Evolutionary conservation across 2,329 filamentous ascomycete genomes (phyloP), one percentile per base, ranked within the genome.

Genomic region (Nothophoma quercina): DNA sequence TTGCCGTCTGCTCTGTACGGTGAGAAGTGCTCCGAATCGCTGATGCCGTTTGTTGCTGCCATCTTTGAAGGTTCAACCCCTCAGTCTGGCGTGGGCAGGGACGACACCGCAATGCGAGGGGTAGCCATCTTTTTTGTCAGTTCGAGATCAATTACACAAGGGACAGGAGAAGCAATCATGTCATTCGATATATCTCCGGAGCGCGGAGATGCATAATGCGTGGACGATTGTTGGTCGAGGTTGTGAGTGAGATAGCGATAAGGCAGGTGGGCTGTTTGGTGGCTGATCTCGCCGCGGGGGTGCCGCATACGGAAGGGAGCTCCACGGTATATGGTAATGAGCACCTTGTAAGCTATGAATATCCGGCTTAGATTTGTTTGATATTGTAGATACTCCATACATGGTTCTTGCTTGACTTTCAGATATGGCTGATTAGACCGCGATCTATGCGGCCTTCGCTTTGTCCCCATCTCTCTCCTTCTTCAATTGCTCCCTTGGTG

Each of bases 1-100:
- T 85, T 85, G 30, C 83, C 83, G 71, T 85, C 83, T 4, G 78
- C 49, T 51, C 83, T 74, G 65, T 85, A 85, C 1, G 83, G 83
- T 19, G 81, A 84, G 64, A 85, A 84, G 48, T 83, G 78, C 56
- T 79, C 75, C 1, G 77, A 77, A 25, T 76, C 72, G 66, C 62
- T 57, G 10, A 51, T 55, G 21, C 33, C 53, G 26, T 48, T 52
- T 1, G 19, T 23, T 22, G 56, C 54, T 6, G 51, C 46, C 48
- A 61, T 59, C n/a, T n/a, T n/a, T n/a, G n/a, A n/a, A n/a, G n/a
- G n/a, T n/a, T n/a, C n/a, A n/a, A n/a, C n/a, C n/a, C n/a, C n/a
- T n/a, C n/a, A n/a, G n/a, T n/a, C n/a, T n/a, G n/a, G n/a, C n/a
- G n/a, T n/a, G n/a, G n/a, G n/a, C n/a, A n/a, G n/a, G n/a, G n/a